Evolutionary conservation across 2,329 filamentous ascomycete genomes (phyloP), one percentile per base, ranked within the genome.

Genomic region (Peltaster fructicola): DNA sequence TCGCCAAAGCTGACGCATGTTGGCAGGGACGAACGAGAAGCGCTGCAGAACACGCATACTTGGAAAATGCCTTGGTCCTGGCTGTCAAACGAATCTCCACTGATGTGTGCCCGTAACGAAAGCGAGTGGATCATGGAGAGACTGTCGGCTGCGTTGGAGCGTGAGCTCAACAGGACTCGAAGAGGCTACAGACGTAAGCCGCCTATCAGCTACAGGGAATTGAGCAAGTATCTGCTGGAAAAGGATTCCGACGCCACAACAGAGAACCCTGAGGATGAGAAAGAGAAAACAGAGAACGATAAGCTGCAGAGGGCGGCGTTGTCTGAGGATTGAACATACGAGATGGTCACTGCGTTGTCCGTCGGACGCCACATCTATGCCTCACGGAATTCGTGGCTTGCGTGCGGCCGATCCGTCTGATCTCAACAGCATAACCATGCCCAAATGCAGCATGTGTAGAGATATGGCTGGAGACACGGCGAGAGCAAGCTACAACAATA

Each of bases 121-220:
- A 63, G 68, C 8, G 67, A 79, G 43, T 82, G 76, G 76, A 67
- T 82, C 17, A 46, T 81, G 19, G 69, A 79, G 31, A 59, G 65
- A 31, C 46, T 82, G 25, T 63, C 63, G 31, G 55, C 57, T 25
- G 62, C 53, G 30, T 52, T 84, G 17, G 58, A 64, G 24, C 46
- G 52, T 8, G 59, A 66, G 45, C 43, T 66, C 20, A 51, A 51
- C 22, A 30, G 41, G 10, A 30, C 36, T 17, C 24, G 38, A 4
- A 40, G 38, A 19, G 44, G 45, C 6, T 29, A 33, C n/a, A 34
- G 29, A 24, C 32, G 25, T 21, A 24, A 30, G 23, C 45, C 47
- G 6, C 47, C 47, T 0, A 37, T 50, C n/a, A 30, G 38, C 4
- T 34, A 47, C 35, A 23, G 17, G 8, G 41, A 48, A 25, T 26